phyloP scores from a whole-genome alignment of 2,329 filamentous ascomycete genomes.

The Diplodia scrobiculata region DNA sequence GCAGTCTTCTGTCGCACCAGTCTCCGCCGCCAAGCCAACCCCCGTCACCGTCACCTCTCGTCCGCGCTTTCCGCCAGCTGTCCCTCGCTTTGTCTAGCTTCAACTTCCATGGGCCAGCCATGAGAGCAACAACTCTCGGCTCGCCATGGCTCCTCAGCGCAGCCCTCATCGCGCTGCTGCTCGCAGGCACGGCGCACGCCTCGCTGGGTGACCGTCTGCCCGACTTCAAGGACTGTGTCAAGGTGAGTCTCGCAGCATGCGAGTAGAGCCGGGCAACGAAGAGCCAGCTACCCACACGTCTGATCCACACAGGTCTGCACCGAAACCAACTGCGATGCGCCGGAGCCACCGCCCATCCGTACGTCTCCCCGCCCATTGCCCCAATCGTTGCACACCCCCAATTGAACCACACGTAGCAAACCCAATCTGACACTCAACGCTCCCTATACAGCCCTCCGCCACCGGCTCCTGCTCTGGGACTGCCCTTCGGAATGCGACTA shows the following conservation, averaged over 20 bases:
- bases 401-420: slow-evolving; percentile 12
- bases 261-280: neutral
- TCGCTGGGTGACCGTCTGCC: slow-evolving; percentile 82
- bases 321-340: slow-evolving; percentile 73
- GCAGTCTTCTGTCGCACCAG: slow-evolving; percentile 1
- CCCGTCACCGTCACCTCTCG: neutral
- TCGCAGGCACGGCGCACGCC: slow-evolving; percentile 55
- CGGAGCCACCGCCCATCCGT: slow-evolving; percentile 68
- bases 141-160: slow-evolving; percentile 23
- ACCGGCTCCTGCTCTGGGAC: slow-evolving; percentile 85
- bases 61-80: slow-evolving; percentile 5
- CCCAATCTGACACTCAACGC: neutral
- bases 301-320: slow-evolving; percentile 66
- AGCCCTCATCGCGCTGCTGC: slow-evolving; percentile 39
- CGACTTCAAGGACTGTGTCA: slow-evolving; percentile 83
- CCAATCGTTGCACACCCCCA: slow-evolving; percentile 29
- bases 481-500: slow-evolving; percentile 97
- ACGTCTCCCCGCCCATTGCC: slow-evolving; percentile 44
- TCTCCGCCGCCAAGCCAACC: slow-evolving; percentile 4
- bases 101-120: slow-evolving; percentile 17
- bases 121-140: slow-evolving; percentile 19
- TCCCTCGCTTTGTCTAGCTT: slow-evolving; percentile 1
- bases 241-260: slow-evolving; percentile 56
- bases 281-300: neutral
- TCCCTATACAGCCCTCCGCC: slow-evolving; percentile 67